These are phyloP conservation scores for Plantago elongata DNA, from an alignment of 257 asterid species.

Conservation along the genomic window DNA sequence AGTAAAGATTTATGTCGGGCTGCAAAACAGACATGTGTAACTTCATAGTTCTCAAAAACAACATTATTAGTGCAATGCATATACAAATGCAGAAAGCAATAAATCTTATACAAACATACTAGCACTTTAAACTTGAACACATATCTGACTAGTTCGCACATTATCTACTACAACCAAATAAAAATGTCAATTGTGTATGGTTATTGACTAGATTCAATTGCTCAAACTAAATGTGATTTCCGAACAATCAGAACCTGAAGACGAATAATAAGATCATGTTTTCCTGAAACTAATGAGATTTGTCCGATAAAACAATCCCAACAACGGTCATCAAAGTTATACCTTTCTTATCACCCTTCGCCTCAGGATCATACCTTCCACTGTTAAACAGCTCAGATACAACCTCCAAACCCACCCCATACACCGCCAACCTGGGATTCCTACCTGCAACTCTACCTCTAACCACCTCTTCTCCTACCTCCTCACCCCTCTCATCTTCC, in stretches of 20 bases:
- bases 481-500: constrained; percentile 18
- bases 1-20: no score
- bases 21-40: neutral
- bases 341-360: constrained; percentile 52
- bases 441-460: constrained; percentile 62
- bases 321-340: neutral
- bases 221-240: neutral
- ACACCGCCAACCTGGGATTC: constrained; percentile 86
- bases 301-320: neutral
- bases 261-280: no score
- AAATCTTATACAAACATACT: neutral
- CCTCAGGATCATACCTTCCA: constrained; percentile 46
- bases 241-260: neutral
- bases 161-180: neutral
- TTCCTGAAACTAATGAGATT: no score
- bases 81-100: neutral
- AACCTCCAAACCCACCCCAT: constrained; percentile 82
- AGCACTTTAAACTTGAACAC: neutral
- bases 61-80: neutral
- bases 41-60: neutral
- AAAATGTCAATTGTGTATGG: neutral
- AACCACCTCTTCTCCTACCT: constrained; percentile 24
- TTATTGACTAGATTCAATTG: neutral
- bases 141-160: neutral
- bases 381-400: constrained; percentile 60